Evolutionary conservation across 2,329 filamentous ascomycete genomes (phyloP).

Genomic region (Trichoderma sp.): DNA sequence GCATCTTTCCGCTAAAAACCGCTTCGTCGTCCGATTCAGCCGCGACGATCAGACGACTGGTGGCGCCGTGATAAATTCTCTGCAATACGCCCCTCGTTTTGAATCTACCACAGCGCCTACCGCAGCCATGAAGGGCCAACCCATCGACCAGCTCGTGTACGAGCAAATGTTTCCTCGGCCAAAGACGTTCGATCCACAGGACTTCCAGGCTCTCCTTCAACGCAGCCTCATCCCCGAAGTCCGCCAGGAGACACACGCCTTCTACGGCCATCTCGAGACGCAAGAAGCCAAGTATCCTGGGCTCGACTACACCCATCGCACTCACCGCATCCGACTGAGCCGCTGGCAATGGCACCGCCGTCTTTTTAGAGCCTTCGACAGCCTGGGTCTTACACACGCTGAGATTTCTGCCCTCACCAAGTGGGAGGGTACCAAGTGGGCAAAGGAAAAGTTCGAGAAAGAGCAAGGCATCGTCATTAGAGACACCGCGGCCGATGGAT

Average conservation of each 20-base stretch:
- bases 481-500: conserved; percentile 69
- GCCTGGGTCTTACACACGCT: conserved; percentile 61
- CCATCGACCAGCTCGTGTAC: conserved; percentile 71
- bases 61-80: not conserved
- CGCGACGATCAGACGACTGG: not conserved
- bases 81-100: not conserved
- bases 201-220: conserved; percentile 67
- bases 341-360: conserved; percentile 74
- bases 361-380: conserved; percentile 73
- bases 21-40: not conserved
- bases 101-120: not conserved
- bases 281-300: conserved; percentile 79
- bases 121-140: conserved; percentile 65
- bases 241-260: conserved; percentile 72
- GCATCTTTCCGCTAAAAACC: not conserved
- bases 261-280: conserved; percentile 76
- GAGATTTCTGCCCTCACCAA: conserved; percentile 72
- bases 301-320: conserved; percentile 70
- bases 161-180: conserved; percentile 69
- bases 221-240: conserved; percentile 73
- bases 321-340: conserved; percentile 73
- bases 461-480: conserved; percentile 68
- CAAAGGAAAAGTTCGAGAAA: conserved; percentile 73
- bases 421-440: conserved; percentile 83
- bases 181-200: conserved; percentile 64